These are phyloP conservation scores for Psidium guajava DNA, from an alignment of 345 rosid species.

Conservation along the genomic window DNA sequence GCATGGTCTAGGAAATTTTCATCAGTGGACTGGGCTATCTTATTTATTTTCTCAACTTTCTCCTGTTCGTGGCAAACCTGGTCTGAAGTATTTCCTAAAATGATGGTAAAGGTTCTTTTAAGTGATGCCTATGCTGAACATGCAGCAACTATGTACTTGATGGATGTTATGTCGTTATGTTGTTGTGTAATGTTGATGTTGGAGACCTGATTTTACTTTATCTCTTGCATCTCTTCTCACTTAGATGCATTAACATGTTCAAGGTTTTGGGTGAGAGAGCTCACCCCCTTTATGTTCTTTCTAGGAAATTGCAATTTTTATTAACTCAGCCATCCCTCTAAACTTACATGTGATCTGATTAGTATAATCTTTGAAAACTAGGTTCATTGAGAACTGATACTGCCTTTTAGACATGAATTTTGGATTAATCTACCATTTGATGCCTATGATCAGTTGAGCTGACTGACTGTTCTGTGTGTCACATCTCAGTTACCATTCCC, in stretches of 20 bases:
- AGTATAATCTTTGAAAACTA: not conserved
- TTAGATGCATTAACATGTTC: not conserved
- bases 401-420: not conserved
- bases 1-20: not conserved
- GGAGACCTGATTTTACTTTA: not conserved
- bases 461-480: not conserved
- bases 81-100: not conserved
- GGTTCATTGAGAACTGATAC: not conserved
- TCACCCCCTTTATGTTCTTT: not conserved
- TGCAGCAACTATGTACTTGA: not conserved
- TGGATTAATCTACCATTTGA: not conserved
- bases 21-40: not conserved
- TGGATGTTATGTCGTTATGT: not conserved
- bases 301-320: not conserved
- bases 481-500: conserved; percentile 68
- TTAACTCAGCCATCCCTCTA: not conserved
- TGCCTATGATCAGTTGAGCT: not conserved
- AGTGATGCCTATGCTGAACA: not conserved
- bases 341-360: not conserved
- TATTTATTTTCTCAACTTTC: not conserved
- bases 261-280: not conserved
- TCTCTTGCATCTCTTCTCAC: not conserved
- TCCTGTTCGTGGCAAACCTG: not conserved
- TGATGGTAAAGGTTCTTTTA: not conserved
- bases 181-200: not conserved